Evolutionary conservation across 179 eudicot species (phyloP), one percentile per base, ranked within the genome.

Genomic region (Pouteria campechiana): DNA sequence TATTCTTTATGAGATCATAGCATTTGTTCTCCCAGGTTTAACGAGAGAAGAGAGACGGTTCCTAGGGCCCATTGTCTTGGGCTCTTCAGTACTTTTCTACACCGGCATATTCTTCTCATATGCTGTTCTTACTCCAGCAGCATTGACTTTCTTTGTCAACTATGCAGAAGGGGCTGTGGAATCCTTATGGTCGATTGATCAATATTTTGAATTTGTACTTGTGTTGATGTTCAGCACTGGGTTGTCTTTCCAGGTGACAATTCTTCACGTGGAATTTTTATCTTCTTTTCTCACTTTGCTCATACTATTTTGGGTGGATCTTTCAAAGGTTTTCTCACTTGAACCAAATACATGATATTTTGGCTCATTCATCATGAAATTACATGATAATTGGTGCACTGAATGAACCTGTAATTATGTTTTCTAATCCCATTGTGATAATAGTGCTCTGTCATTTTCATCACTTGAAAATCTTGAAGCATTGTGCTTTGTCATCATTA

Each of bases 181-280:
- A 61, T 90, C 98, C 25, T 41, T 90, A 18, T 90, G 98, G 98
- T 86, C 98, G 18, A 90, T 90, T 58, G 96, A 90, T 74, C 94
- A 90, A 48, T 90, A 90, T 59, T 90, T 90, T 16, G 98, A 90
- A 50, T 90, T 90, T 64, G 96, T 90, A 37, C 84, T 90, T 23
- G 65, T 86, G 44, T 94, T 90, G 57, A 74, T 90, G 96, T 82
- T 90, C 62, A 90, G 98, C 72, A 90, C 98, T 3, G 98, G 98
- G 34, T 65, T 90, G 57, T 90, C 98, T 37, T 90, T 90, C 69
- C 96, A 90, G 96, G 98, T 82, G 76, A 42, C 4, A 15, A 2
- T 29, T 35, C n/a, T 33, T 47, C 31, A 15, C 28, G 19, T n/a
- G n/a, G n/a, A n/a, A n/a, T n/a, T n/a, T n/a, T n/a, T n/a, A n/a